Evolutionary conservation across 176 grass and related monocot species (phyloP).

Genomic region (Elymus sibiricus): DNA sequence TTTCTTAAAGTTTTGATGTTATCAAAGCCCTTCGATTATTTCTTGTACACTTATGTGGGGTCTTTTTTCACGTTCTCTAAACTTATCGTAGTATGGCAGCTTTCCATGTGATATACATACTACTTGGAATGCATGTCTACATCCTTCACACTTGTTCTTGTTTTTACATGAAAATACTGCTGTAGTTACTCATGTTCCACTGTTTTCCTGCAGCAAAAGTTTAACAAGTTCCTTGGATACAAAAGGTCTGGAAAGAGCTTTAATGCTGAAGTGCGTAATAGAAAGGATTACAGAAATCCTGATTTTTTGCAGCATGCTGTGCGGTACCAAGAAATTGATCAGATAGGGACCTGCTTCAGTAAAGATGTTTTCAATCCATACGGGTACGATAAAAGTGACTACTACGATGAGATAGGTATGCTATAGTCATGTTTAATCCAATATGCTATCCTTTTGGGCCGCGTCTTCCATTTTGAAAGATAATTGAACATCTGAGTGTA

Average conservation of each 20-base stretch:
- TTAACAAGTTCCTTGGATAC: conserved; percentile 76
- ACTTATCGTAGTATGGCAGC: not conserved
- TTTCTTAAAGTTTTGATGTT: not conserved
- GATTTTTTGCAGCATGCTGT: conserved; percentile 97
- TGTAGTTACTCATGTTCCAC: conserved; percentile 2
- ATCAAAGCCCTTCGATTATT: not conserved
- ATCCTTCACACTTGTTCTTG: not conserved
- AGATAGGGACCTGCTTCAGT: conserved; percentile 90
- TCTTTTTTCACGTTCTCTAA: conserved; percentile 13
- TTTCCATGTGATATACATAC: not conserved
- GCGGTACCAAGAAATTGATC: conserved; percentile 97
- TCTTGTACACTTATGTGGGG: not conserved
- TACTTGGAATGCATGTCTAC: not conserved
- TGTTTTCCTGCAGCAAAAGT: conserved; percentile 62
- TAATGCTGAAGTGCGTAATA: conserved; percentile 93
- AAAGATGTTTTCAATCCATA: conserved; percentile 95
- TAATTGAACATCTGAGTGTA: not conserved
- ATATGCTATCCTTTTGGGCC: not conserved
- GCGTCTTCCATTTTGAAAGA: not conserved
- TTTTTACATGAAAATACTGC: not conserved
- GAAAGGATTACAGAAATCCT: conserved; percentile 92
- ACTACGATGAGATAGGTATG: conserved; percentile 85
- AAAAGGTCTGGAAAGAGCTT: conserved; percentile 86
- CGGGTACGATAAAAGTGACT: conserved; percentile 82
- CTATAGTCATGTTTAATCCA: conserved; percentile 1